Evolutionary conservation across 1,284 basidiomycete genomes (phyloP), one percentile per base, ranked within the genome.

Genomic region (Coriolopsis trogii): DNA sequence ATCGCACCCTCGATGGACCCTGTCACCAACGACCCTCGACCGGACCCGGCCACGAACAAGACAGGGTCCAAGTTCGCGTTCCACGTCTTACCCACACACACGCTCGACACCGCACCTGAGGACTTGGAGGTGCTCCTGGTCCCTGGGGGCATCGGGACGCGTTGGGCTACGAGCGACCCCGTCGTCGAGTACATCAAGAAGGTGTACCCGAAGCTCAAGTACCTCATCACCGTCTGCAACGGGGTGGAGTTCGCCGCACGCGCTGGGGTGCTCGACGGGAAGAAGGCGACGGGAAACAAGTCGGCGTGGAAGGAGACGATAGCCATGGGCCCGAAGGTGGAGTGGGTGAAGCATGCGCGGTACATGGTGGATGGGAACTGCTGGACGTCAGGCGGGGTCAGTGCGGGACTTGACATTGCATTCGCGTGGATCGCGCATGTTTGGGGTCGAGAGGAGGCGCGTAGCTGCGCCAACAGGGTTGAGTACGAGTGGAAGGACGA

Each of bases 21-120:
- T 10, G 16, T 30, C 41, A 20, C n/a, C 26, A 41, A 4, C 28
- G 41, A 24, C 6, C 7, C 25, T 16, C 24, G n/a, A n/a, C n/a
- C n/a, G 16, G 40, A 41, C 20, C 4, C 6, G n/a, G 4, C 15
- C 38, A 12, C 4, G 25, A 10, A 28, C 28, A 24, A 6, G 18
- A 29, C 8, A 8, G 23, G 18, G 4, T 30, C 23, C 6, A 3
- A 6, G 6, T 26, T 40, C 39, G 24, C 15, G 39, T 9, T 26
- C 6, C 66, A 67, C 41, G 28, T 30, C 16, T n/a, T 29, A 12
- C 40, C 36, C 36, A 38, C 36, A 18, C 36, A 38, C 36, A 38
- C 36, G 16, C 23, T 20, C 36, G 36, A 38, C 20, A 38, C n/a
- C 20, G 16, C 18, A 8, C 36, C 36, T 6, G 36, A 38, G 4